A percentile compares a stretch with the other conserved stretches of the same genome.
phyloP scores from a whole-genome alignment of 352 stramenopile species.

The Phytophthora palmivora region DNA sequence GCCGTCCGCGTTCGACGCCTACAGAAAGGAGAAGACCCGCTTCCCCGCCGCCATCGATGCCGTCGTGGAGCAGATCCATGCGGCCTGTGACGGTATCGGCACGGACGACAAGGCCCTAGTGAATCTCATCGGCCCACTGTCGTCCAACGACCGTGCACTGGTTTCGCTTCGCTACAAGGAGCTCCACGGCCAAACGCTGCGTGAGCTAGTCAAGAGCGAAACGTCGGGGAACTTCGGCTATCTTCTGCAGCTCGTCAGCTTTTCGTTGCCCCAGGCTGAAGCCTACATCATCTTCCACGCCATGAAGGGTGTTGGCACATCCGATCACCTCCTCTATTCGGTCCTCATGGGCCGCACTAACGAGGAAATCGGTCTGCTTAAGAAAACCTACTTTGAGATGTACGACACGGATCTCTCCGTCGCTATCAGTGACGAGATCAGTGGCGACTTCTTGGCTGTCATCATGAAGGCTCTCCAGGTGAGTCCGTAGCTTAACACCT shows the following conservation, averaged over 20 bases:
- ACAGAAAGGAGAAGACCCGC: conserved; percentile 63
- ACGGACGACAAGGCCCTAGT: conserved; percentile 73
- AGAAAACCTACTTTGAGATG: conserved; percentile 65
- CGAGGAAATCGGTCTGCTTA: conserved; percentile 56
- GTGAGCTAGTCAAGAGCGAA: conserved; percentile 67
- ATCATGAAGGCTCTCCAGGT: conserved; percentile 62
- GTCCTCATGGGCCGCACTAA: conserved; percentile 63
- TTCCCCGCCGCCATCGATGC: conserved; percentile 55
- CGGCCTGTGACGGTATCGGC: conserved; percentile 63
- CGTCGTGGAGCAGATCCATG: conserved; percentile 69
- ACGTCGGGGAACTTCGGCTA: conserved; percentile 71
- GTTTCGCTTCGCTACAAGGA: conserved; percentile 69
- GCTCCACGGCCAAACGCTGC: conserved; percentile 51
- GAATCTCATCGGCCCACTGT: conserved; percentile 53
- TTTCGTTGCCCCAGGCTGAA: conserved; percentile 65
- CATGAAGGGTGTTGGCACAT: conserved; percentile 61
- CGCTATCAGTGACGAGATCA: conserved; percentile 51
- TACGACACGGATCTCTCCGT: conserved; percentile 61
- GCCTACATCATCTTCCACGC: conserved; percentile 70
- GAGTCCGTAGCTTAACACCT: background rate
- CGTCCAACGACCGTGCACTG: conserved; percentile 55
- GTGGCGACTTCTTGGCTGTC: conserved; percentile 56
- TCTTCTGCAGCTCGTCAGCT: conserved; percentile 60
- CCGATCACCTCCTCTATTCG: conserved; percentile 69
- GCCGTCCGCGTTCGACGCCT: conserved; percentile 62